These are phyloP conservation scores for Haematococcus lacustris DNA, from an alignment of 139 green algal species.

Conservation along the genomic window DNA sequence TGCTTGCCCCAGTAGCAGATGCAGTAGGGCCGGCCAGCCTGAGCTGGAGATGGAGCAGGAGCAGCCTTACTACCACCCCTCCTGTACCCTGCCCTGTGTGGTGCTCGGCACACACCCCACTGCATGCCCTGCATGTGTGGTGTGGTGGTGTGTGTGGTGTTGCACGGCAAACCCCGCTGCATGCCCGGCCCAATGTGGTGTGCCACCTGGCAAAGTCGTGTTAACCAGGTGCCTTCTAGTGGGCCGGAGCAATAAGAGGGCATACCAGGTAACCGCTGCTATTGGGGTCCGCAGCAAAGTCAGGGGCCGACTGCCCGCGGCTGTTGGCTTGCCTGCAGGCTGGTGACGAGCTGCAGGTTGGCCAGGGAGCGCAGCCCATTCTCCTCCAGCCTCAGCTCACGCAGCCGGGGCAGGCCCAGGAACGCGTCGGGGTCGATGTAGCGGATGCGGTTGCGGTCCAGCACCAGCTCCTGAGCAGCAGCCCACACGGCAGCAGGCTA, in stretches of 20 bases:
- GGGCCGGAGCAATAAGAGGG: background rate
- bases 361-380: slow-evolving; percentile 47
- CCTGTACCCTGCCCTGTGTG: no score
- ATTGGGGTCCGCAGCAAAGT: background rate
- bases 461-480: slow-evolving; percentile 48
- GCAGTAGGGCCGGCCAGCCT: no score
- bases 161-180: no score
- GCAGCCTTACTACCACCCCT: no score
- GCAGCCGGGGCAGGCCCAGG: slow-evolving; percentile 27
- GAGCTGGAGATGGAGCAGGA: no score
- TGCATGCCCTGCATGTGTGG: no score
- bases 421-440: slow-evolving; percentile 45
- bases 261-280: background rate
- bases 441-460: slow-evolving; percentile 52
- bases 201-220: background rate
- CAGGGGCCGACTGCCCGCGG: background rate
- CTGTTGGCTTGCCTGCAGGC: slow-evolving; percentile 35
- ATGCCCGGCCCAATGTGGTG: background rate
- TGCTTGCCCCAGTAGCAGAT: no score
- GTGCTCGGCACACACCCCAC: no score
- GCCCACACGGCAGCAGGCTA: no score
- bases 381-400: slow-evolving; percentile 47
- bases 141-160: no score
- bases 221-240: background rate
- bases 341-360: slow-evolving; percentile 38